phyloP scores from a whole-genome alignment of 2,329 filamentous ascomycete species.

The Diplodia sapinea region DNA sequence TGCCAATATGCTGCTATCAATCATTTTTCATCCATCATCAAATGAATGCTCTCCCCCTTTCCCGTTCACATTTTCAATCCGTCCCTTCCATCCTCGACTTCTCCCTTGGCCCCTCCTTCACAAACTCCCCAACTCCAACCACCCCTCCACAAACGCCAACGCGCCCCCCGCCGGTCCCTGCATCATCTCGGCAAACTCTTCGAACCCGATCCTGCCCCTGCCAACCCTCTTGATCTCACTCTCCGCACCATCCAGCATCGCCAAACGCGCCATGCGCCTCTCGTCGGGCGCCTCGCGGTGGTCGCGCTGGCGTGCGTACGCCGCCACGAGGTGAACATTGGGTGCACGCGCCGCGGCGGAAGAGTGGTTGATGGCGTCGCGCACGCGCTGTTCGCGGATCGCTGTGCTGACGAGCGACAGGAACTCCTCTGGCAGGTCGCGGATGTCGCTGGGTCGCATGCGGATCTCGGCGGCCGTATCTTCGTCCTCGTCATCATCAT shows the following conservation, averaged over 20 bases:
- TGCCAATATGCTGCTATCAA: background rate
- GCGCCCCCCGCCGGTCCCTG: conserved; percentile 3
- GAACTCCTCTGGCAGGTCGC: conserved; percentile 24
- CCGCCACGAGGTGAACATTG: conserved; percentile 34
- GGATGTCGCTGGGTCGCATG: conserved; percentile 23
- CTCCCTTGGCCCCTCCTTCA: background rate
- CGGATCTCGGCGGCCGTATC: background rate
- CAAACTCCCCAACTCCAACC: conserved; percentile 29
- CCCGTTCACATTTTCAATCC: too few species aligned
- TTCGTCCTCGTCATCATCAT: conserved; percentile 22
- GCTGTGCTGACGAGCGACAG: conserved; percentile 27
- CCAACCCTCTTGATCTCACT: conserved; percentile 76
- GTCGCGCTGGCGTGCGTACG: conserved; percentile 6
- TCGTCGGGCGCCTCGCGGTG: conserved; percentile 14
- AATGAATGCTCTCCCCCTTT: background rate
- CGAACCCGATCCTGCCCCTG: conserved; percentile 75
- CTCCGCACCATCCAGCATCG: conserved; percentile 68
- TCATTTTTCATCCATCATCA: background rate
- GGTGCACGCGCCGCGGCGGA: conserved; percentile 40
- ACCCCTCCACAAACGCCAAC: conserved; percentile 28
- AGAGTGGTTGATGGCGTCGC: conserved; percentile 25
- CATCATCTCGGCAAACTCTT: conserved; percentile 71
- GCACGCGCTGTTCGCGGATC: conserved; percentile 44
- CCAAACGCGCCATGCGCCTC: conserved; percentile 45
- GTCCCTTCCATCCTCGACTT: background rate